phyloP scores from a whole-genome alignment of 139 green algal genomes.

The Ulvella scutata region DNA sequence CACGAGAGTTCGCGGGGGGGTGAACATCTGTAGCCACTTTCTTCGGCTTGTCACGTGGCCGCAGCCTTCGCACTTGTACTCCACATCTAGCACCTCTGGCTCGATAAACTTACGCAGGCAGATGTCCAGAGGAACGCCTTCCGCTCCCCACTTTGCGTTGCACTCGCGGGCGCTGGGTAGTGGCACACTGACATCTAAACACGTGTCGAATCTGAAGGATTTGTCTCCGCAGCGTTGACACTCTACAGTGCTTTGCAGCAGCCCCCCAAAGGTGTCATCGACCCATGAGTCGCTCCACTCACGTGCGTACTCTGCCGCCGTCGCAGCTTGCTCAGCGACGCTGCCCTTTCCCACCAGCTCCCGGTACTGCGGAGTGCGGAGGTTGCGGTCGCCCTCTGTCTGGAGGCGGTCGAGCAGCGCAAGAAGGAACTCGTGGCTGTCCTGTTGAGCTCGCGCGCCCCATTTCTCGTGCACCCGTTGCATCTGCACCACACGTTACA shows the following conservation, averaged over 20 bases:
- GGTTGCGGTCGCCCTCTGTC: constrained; percentile 33
- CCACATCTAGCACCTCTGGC: constrained; percentile 19
- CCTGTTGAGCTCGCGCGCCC: constrained; percentile 42
- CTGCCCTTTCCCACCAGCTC: constrained; percentile 38
- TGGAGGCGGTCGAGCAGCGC: constrained; percentile 40
- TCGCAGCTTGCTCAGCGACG: constrained; percentile 40
- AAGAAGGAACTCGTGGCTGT: constrained; percentile 55
- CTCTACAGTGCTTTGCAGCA: constrained; percentile 45
- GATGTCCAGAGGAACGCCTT: not conserved
- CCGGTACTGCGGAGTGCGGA: constrained; percentile 26
- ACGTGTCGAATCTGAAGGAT: constrained; percentile 61
- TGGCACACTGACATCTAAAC: constrained; percentile 57
- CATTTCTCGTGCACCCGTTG: constrained; percentile 27
- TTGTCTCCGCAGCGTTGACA: constrained; percentile 34
- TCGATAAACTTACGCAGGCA: constrained; percentile 29
- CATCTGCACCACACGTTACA: constrained; percentile 10
- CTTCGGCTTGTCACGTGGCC: constrained; percentile 30
- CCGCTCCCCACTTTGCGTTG: too few species aligned
- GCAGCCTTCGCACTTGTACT: constrained; percentile 35
- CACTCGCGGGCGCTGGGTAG: constrained; percentile 22
- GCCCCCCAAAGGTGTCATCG: constrained; percentile 60
- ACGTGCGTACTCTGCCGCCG: constrained; percentile 36
- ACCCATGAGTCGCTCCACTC: constrained; percentile 46
- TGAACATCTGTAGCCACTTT: constrained; percentile 42
- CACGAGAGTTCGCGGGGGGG: constrained; percentile 29